Percentiles rank a stretch among this genome's conserved stretches.
Conservation (phyloP, 306 rosid species). For the Quercus robur region DNA sequence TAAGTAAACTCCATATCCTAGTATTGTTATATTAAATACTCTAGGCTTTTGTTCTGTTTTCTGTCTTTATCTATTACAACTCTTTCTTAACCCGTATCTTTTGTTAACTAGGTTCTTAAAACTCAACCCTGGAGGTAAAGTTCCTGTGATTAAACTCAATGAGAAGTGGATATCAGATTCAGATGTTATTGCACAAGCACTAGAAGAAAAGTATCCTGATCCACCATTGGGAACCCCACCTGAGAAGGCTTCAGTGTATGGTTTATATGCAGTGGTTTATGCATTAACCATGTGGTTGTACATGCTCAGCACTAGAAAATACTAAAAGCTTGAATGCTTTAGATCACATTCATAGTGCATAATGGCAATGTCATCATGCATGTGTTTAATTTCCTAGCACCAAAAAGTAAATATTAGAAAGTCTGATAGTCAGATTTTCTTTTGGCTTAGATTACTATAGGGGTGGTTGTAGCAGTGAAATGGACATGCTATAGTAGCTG, state of each 20-base stretch:
- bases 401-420: not conserved
- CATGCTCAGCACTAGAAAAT: slow-evolving; percentile 3
- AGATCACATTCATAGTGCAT: not conserved
- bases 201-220: slow-evolving; percentile 88
- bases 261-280: slow-evolving; percentile 3
- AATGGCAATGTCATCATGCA: not conserved
- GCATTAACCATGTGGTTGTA: slow-evolving; percentile 11
- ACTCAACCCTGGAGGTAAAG: slow-evolving; percentile 74
- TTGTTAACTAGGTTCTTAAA: slow-evolving; percentile 61
- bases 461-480: not conserved
- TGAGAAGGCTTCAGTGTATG: slow-evolving; percentile 82
- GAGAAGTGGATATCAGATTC: slow-evolving; percentile 94
- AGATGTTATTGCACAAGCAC: slow-evolving; percentile 66
- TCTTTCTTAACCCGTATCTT: slow-evolving; percentile 4
- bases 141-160: slow-evolving; percentile 71
- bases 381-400: not conserved
- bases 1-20: not conserved
- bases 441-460: not conserved
- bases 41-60: not conserved
- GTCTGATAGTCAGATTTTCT: not conserved
- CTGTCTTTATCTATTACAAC: not conserved
- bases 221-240: slow-evolving; percentile 80
- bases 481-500: not conserved
- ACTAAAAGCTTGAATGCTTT: not conserved
- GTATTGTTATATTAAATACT: not conserved